Base-by-base conservation (phyloP, 495 filamentous ascomycete genomes). In the Penicillium goetzii region DNA sequence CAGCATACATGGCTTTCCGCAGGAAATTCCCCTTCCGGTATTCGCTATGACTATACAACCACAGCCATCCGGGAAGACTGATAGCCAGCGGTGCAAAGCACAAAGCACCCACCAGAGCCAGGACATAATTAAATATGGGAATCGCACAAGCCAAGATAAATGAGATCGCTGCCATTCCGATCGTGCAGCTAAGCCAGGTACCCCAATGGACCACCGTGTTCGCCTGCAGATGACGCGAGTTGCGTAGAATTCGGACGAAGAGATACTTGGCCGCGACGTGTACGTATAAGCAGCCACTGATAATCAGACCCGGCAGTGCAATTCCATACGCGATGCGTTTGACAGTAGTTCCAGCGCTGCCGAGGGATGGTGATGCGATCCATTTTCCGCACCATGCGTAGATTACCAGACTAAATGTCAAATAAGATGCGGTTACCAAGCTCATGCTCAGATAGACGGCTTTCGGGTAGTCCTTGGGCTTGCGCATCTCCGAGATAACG, bases 401-500 rank as follows among this genome's bases (percentile, higher is more conserved):
- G 63, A 92, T 85, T 0, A 80, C 77, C 10, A 82, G 67, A 25
- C 72, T 69, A 14, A 80, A 76, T 12, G 75, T 71, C 7, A 81
- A 63, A 72, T 95, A 93, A 33, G 90, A 85, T 53, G 82, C 68
- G 11, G 85, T 88, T 58, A 90, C 87, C 19, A 85, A 78, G 52
- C 79, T 67, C 70, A 89, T 87, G 19, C 88, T 84, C n/a, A 84
- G 63, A 58, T 81, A 82, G 34, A 92, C 81, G 4, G 90, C 82
- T 73, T 89, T 89, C 40, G 79, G 78, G 67, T 85, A 91, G 66
- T 90, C 84, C 53, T 73, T 74, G 1, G 90, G 89, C 0, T 84
- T 85, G 65, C 86, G 85, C 84, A 93, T 88, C 73, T 94, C 91
- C 38, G 88, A 85, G 68, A 90, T 90, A 70, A 93, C 89, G 49